Evolutionary conservation across 441 rosid genomes (phyloP).

Genomic region (Theobroma grandiflorum): DNA sequence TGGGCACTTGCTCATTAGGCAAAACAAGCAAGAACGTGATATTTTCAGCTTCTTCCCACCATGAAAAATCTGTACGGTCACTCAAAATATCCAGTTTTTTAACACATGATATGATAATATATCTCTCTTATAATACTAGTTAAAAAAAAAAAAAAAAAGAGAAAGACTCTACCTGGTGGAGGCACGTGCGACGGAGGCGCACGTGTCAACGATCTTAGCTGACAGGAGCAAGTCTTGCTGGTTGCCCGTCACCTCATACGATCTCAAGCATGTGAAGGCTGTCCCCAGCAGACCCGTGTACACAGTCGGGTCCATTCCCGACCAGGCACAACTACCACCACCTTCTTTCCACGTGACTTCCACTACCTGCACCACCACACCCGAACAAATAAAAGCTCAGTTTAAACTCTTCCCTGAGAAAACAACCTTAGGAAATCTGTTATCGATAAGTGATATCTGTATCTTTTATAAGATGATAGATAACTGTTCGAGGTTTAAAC

Average conservation of each 20-base stretch:
- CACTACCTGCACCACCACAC: conserved; percentile 52
- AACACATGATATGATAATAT: too few relatives aligned
- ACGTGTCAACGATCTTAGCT: conserved; percentile 67
- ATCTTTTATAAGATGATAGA: neutral
- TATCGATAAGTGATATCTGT: too few relatives aligned
- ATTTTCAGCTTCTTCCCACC: neutral
- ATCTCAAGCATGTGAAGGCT: conserved; percentile 76
- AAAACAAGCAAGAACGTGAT: neutral
- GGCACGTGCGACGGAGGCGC: conserved; percentile 50
- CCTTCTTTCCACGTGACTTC: conserved; percentile 59
- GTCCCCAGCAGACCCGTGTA: conserved; percentile 81
- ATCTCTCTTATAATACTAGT: neutral
- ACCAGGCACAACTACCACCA: conserved; percentile 25
- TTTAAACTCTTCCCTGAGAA: neutral
- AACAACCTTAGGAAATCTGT: neutral
- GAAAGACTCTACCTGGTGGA: conserved; percentile 53
- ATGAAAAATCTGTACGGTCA: neutral
- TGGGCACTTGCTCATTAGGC: neutral
- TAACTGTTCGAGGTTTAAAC: neutral
- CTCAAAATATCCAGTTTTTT: neutral
- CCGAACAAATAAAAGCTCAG: neutral
- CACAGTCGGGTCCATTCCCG: conserved; percentile 66
- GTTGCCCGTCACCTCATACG: conserved; percentile 69
- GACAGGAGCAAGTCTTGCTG: conserved; percentile 58
- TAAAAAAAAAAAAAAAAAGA: neutral